phyloP scores from a whole-genome alignment of 352 stramenopile genomes.

The Achlya hypogyna region DNA sequence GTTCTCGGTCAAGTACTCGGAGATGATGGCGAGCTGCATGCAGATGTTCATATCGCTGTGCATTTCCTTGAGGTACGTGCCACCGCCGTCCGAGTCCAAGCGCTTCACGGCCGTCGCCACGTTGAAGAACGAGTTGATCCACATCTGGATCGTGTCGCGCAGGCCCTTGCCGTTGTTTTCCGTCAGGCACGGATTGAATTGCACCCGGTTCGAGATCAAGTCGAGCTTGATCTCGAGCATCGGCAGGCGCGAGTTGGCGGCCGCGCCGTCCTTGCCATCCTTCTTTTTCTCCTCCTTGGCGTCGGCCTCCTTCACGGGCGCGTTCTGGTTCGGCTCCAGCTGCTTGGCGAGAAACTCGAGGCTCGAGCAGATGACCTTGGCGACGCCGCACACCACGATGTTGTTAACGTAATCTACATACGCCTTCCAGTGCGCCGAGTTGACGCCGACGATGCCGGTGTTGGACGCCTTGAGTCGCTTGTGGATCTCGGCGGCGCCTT shows the following conservation, averaged over 20 bases:
- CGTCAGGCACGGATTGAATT: conserved; percentile 83
- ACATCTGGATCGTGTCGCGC: conserved; percentile 91
- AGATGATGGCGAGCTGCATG: conserved; percentile 90
- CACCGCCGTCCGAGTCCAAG: conserved; percentile 88
- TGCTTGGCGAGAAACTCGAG: conserved; percentile 92
- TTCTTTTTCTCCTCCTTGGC: conserved; percentile 34
- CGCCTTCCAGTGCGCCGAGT: conserved; percentile 93
- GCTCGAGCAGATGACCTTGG: conserved; percentile 74
- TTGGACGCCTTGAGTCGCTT: conserved; percentile 94
- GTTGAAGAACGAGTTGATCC: conserved; percentile 96
- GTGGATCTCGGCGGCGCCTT: conserved; percentile 93
- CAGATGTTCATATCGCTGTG: conserved; percentile 93
- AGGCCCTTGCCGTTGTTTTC: conserved; percentile 91
- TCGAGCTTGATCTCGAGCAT: conserved; percentile 97
- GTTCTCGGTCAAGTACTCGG: conserved; percentile 88
- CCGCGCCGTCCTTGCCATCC: conserved; percentile 27
- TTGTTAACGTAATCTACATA: conserved; percentile 99
- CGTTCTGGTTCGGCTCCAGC: conserved; percentile 82
- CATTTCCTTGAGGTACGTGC: conserved; percentile 96
- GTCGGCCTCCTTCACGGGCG: conserved; percentile 23
- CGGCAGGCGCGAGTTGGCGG: conserved; percentile 60
- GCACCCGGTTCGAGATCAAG: conserved; percentile 80
- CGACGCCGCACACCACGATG: conserved; percentile 92
- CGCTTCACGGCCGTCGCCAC: conserved; percentile 94
- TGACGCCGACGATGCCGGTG: conserved; percentile 88